Conservation (phyloP, 257 asterid species). For the Lycium ferocissimum region DNA sequence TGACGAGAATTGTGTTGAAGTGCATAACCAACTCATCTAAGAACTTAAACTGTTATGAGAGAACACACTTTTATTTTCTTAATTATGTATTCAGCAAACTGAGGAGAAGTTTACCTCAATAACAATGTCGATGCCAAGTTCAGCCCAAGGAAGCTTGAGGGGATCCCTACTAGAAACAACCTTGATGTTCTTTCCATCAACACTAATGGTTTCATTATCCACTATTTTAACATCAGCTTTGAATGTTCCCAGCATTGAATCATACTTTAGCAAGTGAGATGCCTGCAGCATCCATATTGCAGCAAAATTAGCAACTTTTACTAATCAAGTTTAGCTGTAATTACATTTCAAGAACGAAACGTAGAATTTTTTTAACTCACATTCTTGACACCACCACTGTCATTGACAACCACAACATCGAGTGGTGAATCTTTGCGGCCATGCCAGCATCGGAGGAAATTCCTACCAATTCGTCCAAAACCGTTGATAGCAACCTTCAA, state of each 20-base stretch:
- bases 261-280: slow-evolving; percentile 88
- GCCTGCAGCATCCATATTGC: slow-evolving; percentile 55
- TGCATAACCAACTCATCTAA: neutral
- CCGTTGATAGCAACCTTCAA: slow-evolving; percentile 93
- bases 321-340: neutral
- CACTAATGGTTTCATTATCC: slow-evolving; percentile 81
- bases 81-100: neutral
- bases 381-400: slow-evolving; percentile 94
- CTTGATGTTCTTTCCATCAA: slow-evolving; percentile 80
- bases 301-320: neutral
- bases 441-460: slow-evolving; percentile 98
- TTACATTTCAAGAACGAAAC: neutral
- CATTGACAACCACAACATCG: slow-evolving; percentile 81
- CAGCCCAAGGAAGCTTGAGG: slow-evolving; percentile 95
- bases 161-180: slow-evolving; percentile 92
- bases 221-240: slow-evolving; percentile 85
- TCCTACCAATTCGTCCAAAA: slow-evolving; percentile 91
- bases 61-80: neutral
- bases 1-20: neutral
- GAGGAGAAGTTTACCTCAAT: slow-evolving; percentile 60
- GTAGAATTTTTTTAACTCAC: slow-evolving; percentile 47
- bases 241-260: slow-evolving; percentile 92
- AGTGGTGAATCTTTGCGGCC: slow-evolving; percentile 93
- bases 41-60: neutral
- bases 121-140: slow-evolving; percentile 88